Percentiles rank a stretch among this genome's conserved stretches.
Evolutionary conservation across 2,329 filamentous ascomycete genomes (phyloP).

Genomic region (Pyricularia sp.): DNA sequence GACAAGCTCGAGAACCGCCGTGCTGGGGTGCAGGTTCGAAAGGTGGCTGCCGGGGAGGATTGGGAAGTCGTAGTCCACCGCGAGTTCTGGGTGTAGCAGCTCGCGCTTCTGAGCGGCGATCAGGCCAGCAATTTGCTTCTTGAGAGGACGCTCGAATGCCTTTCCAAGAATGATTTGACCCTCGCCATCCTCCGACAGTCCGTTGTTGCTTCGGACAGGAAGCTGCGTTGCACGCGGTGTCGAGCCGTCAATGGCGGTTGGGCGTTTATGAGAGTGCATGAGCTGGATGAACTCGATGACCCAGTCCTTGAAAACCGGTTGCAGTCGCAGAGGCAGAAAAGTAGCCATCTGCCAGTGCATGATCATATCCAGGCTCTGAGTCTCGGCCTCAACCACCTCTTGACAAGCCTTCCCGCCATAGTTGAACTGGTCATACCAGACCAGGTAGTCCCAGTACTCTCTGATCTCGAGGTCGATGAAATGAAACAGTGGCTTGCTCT

Average conservation of each 20-base stretch:
- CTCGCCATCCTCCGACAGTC: constrained; percentile 49
- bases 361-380: constrained; percentile 68
- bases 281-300: constrained; percentile 89
- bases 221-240: constrained; percentile 51
- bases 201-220: constrained; percentile 45
- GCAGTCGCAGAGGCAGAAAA: constrained; percentile 72
- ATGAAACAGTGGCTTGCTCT: constrained; percentile 88
- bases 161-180: constrained; percentile 65
- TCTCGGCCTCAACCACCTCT: constrained; percentile 62
- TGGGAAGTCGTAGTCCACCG: constrained; percentile 80
- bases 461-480: constrained; percentile 96
- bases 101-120: constrained; percentile 81
- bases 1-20: constrained; percentile 76
- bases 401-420: constrained; percentile 91
- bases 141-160: constrained; percentile 77
- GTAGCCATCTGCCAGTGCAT: constrained; percentile 98
- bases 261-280: constrained; percentile 79
- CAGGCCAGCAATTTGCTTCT: constrained; percentile 77
- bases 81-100: constrained; percentile 79
- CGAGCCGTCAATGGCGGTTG: constrained; percentile 15
- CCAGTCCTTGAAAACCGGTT: constrained; percentile 84
- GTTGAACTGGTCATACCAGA: constrained; percentile 99
- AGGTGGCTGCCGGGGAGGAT: constrained; percentile 64
- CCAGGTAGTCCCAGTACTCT: constrained; percentile 98
- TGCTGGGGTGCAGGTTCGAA: constrained; percentile 25